Conservation (phyloP, 441 rosid genomes). For the Adansonia madagascariensis region DNA sequence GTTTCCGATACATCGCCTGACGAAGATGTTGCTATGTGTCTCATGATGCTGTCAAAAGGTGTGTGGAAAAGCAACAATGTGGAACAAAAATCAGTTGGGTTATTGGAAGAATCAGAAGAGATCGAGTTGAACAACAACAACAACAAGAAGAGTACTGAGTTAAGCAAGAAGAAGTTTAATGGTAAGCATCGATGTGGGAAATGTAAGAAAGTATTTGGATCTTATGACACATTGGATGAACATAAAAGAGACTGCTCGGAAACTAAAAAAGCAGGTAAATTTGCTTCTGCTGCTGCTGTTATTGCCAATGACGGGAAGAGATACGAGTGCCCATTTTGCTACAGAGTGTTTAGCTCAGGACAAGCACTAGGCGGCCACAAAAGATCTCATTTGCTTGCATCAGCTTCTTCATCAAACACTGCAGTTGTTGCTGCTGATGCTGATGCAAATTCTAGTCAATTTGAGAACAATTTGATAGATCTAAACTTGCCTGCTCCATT, state of each 20-base stretch:
- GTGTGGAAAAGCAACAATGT: constrained; percentile 45
- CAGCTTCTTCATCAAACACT: too few species aligned
- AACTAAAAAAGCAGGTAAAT: constrained; percentile 35
- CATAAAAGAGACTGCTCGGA: constrained; percentile 50
- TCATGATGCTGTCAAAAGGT: constrained; percentile 88
- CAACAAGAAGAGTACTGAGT: background rate
- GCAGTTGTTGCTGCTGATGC: constrained; percentile 18
- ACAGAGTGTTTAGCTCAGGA: constrained; percentile 47
- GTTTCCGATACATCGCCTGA: constrained; percentile 71
- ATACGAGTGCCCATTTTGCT: constrained; percentile 53
- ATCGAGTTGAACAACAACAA: constrained; percentile 22
- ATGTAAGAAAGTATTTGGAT: constrained; percentile 58
- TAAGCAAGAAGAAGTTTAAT: constrained; percentile 28
- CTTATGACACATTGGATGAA: constrained; percentile 50
- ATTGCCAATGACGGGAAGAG: constrained; percentile 25
- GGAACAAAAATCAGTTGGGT: constrained; percentile 32
- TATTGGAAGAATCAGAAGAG: constrained; percentile 33
- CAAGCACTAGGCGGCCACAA: constrained; percentile 62
- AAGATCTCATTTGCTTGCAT: constrained; percentile 51
- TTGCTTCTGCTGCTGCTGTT: constrained; percentile 4
- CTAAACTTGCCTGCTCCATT: constrained; percentile 75
- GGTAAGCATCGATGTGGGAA: constrained; percentile 52
- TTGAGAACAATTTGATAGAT: constrained; percentile 54
- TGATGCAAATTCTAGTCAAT: constrained; percentile 30
- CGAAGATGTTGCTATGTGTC: constrained; percentile 79